Evolutionary conservation across 2,329 filamentous ascomycete species (phyloP), one percentile per base, ranked within the genome.

Genomic region (Neofusicoccum umdonicola): DNA sequence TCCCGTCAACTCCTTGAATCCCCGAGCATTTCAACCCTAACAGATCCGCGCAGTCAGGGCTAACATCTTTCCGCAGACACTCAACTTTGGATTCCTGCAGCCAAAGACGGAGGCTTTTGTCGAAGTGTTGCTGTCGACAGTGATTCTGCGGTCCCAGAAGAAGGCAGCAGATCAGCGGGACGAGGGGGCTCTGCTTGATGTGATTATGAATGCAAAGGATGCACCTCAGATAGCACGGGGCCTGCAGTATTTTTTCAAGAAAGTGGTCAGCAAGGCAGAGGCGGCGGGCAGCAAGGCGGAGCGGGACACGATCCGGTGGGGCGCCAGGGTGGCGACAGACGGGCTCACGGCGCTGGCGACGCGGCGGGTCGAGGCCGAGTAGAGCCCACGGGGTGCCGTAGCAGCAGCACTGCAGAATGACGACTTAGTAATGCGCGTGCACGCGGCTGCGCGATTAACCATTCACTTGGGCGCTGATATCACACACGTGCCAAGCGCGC

Each of bases 61-160:
- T 50, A 19, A 60, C 45, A 9, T 22, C 47, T 22, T 22, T n/a
- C 9, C 51, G 15, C 57, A 90, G 77, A 87, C 87, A 15, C 84
- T 98, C 50, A 93, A 95, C 68, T 86, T 97, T 62, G 85, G 88
- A 0, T 91, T 91, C 69, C 77, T 97, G 58, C 90, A 92, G 72
- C 80, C 86, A 7, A 93, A 90, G 78, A 92, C 91, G 0, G 87
- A 85, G 64, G 86, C 86, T 27, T 95, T 98, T 73, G 83, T 93
- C 51, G 92, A 97, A 76, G 81, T 95, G 7, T 79, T 97, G 69
- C 82, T 98, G 15, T 87, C 95, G 56, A 90, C 88, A 1, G 77
- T 93, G 12, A 85, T 98, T 37, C 83, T 91, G 51, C 85, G 89
- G 69, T 87, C 87, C 15, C 84, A 87, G 67, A 83, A 83, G 63